A percentile compares a stretch with the other conserved stretches of the same genome.
Evolutionary conservation across 2,329 filamentous ascomycete species (phyloP).

Genomic region (Davidsoniella australis): DNA sequence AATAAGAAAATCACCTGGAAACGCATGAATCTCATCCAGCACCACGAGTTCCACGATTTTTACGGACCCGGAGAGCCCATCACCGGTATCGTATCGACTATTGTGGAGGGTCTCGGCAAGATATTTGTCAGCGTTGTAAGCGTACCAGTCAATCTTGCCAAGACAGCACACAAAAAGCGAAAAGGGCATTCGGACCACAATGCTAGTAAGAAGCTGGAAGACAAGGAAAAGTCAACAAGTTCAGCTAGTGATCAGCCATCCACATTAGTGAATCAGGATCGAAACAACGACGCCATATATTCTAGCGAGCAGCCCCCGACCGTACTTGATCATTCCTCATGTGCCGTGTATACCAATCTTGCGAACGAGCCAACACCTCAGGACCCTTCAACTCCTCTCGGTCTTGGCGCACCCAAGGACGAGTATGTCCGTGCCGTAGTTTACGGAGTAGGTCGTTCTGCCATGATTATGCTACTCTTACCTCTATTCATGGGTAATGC

Average conservation of each 20-base stretch:
- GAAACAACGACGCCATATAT: background rate
- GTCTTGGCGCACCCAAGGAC: constrained; percentile 17
- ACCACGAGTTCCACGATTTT: constrained; percentile 62
- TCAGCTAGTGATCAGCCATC: background rate
- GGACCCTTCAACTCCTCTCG: constrained; percentile 1
- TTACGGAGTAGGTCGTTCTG: constrained; percentile 32
- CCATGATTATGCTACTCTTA: constrained; percentile 33
- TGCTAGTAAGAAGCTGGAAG: background rate
- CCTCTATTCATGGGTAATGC: constrained; percentile 45
- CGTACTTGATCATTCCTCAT: constrained; percentile 1
- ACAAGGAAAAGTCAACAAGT: background rate
- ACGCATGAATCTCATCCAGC: constrained; percentile 44
- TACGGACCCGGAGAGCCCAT: constrained; percentile 59
- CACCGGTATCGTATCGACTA: constrained; percentile 33
- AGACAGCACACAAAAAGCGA: constrained; percentile 35
- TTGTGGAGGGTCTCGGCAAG: constrained; percentile 6
- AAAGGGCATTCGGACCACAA: constrained; percentile 1
- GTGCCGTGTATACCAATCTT: constrained; percentile 13
- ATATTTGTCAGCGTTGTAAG: constrained; percentile 18
- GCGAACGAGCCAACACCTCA: constrained; percentile 11
- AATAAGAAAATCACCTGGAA: constrained; percentile 45
- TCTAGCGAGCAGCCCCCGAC: background rate
- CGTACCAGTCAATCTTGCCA: constrained; percentile 44
- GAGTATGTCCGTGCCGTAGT: constrained; percentile 34
- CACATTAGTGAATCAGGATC: background rate